phyloP scores from a whole-genome alignment of 1,139 yeast genomes.

The Pichia sp. region DNA sequence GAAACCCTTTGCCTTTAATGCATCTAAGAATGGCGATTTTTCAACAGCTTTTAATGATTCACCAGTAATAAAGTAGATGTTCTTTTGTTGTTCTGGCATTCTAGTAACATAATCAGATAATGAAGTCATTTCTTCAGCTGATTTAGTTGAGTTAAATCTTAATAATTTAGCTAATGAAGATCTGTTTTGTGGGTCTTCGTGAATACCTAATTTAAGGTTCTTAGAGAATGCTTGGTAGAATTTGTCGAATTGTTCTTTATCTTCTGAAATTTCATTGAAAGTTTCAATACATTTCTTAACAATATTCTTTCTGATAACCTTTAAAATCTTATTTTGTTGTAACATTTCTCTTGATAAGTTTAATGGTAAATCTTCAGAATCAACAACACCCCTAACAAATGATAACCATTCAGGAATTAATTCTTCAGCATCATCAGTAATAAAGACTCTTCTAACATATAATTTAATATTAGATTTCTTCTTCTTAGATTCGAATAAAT shows the following conservation, averaged over 20 bases:
- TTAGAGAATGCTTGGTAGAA: conserved; percentile 97
- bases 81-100: conserved; percentile 99
- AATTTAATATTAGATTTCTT: conserved; percentile 98
- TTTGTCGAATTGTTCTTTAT: conserved; percentile 95
- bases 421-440: conserved; percentile 99
- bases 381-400: conserved; percentile 98
- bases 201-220: conserved; percentile 98
- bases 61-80: conserved; percentile 98
- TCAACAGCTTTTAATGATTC: conserved; percentile 97
- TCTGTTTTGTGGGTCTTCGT: conserved; percentile 99
- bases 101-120: conserved; percentile 96
- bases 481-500: conserved; percentile 94
- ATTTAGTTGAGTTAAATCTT: conserved; percentile 96
- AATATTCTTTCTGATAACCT: conserved; percentile 98
- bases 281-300: conserved; percentile 98
- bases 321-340: conserved; percentile 99
- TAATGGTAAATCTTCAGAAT: conserved; percentile 98
- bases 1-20: conserved; percentile 95
- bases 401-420: conserved; percentile 98
- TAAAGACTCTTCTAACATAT: conserved; percentile 99
- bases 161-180: conserved; percentile 88
- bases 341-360: conserved; percentile 99
- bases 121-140: conserved; percentile 89
- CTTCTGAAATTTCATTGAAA: conserved; percentile 98
- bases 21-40: conserved; percentile 98